A percentile compares a stretch with the other conserved stretches of the same genome.
Evolutionary conservation across 805 yeast species (phyloP).

Genomic region (Tetrapisispora fleetii): DNA sequence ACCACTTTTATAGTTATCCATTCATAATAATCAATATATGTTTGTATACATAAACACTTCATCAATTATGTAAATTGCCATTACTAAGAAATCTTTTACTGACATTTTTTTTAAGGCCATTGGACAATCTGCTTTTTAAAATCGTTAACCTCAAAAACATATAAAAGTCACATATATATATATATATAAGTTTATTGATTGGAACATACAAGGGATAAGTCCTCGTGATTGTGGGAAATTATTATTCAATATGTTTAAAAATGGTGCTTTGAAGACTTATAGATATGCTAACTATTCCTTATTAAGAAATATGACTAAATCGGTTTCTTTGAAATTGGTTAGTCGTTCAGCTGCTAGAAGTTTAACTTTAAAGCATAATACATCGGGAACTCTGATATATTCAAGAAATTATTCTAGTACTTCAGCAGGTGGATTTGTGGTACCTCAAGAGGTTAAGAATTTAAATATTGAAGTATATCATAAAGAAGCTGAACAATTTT

Average conservation of each 20-base stretch:
- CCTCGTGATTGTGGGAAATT: too few relatives aligned
- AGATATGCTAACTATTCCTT: not conserved
- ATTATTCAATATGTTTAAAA: not conserved
- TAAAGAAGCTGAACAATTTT: constrained; percentile 48
- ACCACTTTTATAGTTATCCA: not conserved
- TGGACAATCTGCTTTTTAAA: too few relatives aligned
- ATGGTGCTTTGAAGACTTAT: not conserved
- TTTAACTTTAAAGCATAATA: not conserved
- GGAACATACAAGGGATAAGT: too few relatives aligned
- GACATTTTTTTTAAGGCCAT: too few relatives aligned
- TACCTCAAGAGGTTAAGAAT: constrained; percentile 43
- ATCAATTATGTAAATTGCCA: too few relatives aligned
- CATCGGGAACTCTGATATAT: not conserved
- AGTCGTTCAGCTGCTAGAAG: not conserved
- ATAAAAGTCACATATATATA: too few relatives aligned
- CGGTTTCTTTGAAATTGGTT: not conserved
- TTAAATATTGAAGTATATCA: constrained; percentile 51
- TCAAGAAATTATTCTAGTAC: not conserved
- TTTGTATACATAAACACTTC: too few relatives aligned
- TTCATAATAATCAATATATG: too few relatives aligned
- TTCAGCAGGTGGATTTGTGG: constrained; percentile 44
- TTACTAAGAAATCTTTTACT: too few relatives aligned
- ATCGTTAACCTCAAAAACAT: too few relatives aligned
- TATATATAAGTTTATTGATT: too few relatives aligned
- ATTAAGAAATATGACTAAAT: not conserved